Evolutionary conservation across 2,329 filamentous ascomycete species (phyloP), one percentile per base, ranked within the genome.

Genomic region (Penicillium sp.): DNA sequence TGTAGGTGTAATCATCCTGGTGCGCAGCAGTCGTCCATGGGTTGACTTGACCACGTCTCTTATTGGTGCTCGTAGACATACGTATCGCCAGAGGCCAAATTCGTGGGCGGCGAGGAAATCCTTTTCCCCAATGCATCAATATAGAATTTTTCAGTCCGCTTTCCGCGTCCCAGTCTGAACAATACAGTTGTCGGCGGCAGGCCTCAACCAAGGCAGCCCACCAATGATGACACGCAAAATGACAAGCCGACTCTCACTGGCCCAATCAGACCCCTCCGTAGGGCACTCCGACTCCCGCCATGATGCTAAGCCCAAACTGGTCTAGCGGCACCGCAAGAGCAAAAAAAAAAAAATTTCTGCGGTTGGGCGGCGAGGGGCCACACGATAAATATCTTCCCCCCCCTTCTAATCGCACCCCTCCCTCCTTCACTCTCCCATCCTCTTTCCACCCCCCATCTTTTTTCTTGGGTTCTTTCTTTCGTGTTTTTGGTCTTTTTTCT

Each of bases 381-480:
- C 43, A 45, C 58, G 66, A 68, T 69, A 69, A 70, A 68, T 70
- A 68, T 66, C 59, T 58, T 52, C 55, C 49, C 53, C 52, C 55
- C 58, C 55, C 55, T 57, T 51, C 40, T 43, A 43, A 43, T 43
- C 40, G 40, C 48, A 51, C 51, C 52, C 59, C 56, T 55, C 55
- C 61, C 55, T 60, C 58, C 45, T 53, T 46, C 52, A 49, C 51
- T 52, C 49, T 54, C 52, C 52, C 53, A 53, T 43, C 40, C 8
- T 29, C 9, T 49, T 49, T 50, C 51, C 55, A 53, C 58, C 56
- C 58, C 56, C 57, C 56, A 51, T 53, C 46, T 58, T 54, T 58
- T 54, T 54, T 51, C 50, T 47, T 47, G 56, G 59, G 57, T 63
- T 60, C 63, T 61, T 58, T 60, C 52, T 59, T 60, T 63, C 49